Percentiles rank a stretch among this genome's conserved stretches.
Conservation (phyloP, 805 yeast species). For the Yarrowia deformans region DNA sequence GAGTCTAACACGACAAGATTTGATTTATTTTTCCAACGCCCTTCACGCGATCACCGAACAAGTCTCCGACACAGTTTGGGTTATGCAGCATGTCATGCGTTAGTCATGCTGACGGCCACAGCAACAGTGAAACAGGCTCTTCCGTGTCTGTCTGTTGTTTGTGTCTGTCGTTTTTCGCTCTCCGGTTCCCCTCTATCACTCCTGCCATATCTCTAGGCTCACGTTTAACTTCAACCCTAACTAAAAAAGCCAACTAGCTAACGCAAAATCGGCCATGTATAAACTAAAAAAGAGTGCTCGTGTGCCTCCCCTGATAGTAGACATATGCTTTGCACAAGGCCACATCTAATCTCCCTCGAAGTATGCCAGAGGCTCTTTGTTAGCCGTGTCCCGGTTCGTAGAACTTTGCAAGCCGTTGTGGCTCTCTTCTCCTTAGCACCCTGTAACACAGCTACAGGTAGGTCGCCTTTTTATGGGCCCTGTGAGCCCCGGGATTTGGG, state of each 20-base stretch:
- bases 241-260: neutral
- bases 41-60: slow-evolving; percentile 10
- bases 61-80: neutral
- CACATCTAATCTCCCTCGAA: slow-evolving; percentile 29
- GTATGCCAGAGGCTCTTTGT: slow-evolving; percentile 7
- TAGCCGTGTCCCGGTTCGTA: neutral
- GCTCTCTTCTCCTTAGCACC: neutral
- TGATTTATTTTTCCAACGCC: neutral
- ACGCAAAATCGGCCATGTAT: neutral
- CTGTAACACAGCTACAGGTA: neutral
- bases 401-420: neutral
- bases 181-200: neutral
- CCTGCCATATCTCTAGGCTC: neutral
- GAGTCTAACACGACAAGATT: neutral
- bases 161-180: no score
- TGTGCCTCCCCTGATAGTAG: slow-evolving; percentile 6
- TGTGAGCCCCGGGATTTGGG: neutral
- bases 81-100: no score
- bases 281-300: neutral
- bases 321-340: neutral
- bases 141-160: neutral
- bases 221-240: neutral
- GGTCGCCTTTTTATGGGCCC: no score
- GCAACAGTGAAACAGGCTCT: no score
- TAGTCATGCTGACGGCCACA: no score